Conservation (phyloP, 345 rosid genomes). For the Syzygium jambos region DNA sequence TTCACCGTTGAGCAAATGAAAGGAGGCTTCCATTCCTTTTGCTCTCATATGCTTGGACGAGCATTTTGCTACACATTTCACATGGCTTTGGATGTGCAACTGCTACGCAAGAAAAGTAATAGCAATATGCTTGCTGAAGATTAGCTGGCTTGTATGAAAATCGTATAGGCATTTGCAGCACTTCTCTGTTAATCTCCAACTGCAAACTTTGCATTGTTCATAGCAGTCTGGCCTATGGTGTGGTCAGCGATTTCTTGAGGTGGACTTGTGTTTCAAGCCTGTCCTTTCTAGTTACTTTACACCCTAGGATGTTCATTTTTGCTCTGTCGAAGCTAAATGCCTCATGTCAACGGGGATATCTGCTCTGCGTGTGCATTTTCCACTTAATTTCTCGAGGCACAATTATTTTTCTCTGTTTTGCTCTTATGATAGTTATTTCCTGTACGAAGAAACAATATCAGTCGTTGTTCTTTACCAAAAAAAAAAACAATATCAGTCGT, state of each 20-base stretch:
- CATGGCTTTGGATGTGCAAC: not conserved
- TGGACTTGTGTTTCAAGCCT: not conserved
- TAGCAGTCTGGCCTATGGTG: not conserved
- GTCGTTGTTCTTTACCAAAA: too few relatives aligned
- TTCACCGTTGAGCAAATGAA: not conserved
- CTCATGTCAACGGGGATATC: not conserved
- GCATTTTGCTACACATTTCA: not conserved
- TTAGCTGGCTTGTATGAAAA: not conserved
- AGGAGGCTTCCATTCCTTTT: not conserved
- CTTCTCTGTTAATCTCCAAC: not conserved
- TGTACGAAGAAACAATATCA: constrained; percentile 55
- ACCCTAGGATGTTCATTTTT: not conserved
- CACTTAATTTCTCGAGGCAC: not conserved
- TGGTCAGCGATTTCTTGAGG: not conserved
- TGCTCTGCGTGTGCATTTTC: not conserved
- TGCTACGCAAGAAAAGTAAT: not conserved
- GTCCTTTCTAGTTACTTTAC: not conserved
- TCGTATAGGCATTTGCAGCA: not conserved
- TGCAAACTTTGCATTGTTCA: not conserved
- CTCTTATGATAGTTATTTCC: not conserved
- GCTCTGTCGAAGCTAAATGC: not conserved
- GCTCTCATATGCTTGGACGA: not conserved
- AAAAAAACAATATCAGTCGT: constrained; percentile 68
- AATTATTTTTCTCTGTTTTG: not conserved
- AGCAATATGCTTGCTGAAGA: not conserved